phyloP scores from a whole-genome alignment of 352 stramenopile species.

The Phytophthora multivora region DNA sequence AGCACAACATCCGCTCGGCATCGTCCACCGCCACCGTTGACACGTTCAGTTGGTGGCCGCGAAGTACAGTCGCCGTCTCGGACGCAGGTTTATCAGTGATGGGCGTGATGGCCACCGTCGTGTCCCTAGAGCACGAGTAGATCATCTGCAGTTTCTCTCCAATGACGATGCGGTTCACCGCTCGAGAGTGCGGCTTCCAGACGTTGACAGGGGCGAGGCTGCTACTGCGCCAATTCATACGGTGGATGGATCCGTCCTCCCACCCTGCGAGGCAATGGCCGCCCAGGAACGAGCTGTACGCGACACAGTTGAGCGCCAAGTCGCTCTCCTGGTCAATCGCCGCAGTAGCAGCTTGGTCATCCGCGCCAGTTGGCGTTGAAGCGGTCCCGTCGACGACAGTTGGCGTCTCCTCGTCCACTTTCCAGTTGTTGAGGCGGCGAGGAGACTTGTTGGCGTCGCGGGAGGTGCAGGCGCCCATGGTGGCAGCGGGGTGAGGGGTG shows the following conservation, averaged over 20 bases:
- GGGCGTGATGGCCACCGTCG: constrained; percentile 61
- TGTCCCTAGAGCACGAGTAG: constrained; percentile 82
- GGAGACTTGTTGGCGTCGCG: constrained; percentile 18
- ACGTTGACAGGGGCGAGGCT: constrained; percentile 25
- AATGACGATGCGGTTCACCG: constrained; percentile 68
- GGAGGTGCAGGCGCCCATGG: constrained; percentile 64
- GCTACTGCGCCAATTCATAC: constrained; percentile 39
- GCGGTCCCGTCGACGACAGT: constrained; percentile 12
- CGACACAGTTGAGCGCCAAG: constrained; percentile 59
- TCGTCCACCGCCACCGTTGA: constrained; percentile 60
- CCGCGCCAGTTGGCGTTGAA: constrained; percentile 17
- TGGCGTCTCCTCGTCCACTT: constrained; percentile 38
- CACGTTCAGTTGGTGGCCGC: constrained; percentile 74
- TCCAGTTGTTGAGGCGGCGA: constrained; percentile 51
- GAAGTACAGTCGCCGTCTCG: constrained; percentile 32
- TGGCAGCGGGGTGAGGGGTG: neutral
- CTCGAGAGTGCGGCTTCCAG: constrained; percentile 56
- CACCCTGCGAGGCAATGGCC: constrained; percentile 60
- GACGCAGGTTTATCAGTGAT: constrained; percentile 25
- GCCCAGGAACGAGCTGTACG: constrained; percentile 35
- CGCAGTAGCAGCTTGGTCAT: constrained; percentile 18
- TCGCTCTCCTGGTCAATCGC: constrained; percentile 20
- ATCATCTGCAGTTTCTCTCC: constrained; percentile 45
- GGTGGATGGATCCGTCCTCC: constrained; percentile 73
- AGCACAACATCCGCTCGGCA: constrained; percentile 67